Conservation (phyloP, 805 yeast genomes). For the Saccharomycopsis fermentans region DNA sequence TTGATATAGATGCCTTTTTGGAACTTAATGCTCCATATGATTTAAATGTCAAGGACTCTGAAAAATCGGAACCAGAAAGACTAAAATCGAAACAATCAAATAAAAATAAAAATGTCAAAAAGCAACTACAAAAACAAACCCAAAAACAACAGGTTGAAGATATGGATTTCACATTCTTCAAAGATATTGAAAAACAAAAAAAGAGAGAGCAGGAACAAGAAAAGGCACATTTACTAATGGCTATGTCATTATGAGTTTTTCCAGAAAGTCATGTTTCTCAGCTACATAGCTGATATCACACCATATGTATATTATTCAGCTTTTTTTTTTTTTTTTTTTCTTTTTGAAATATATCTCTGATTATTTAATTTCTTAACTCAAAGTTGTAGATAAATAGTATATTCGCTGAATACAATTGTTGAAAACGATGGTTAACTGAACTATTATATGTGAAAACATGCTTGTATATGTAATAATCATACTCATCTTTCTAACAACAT, state of each 20-base stretch:
- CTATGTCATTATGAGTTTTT: neutral
- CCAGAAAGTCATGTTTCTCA: no score
- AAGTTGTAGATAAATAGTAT: neutral
- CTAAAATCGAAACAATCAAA: neutral
- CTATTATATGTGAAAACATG: neutral
- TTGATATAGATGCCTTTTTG: neutral
- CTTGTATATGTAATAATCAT: neutral
- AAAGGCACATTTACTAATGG: neutral
- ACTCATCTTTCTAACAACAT: neutral
- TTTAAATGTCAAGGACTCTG: neutral
- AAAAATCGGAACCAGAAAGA: neutral
- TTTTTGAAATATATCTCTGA: neutral
- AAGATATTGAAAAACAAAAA: slow-evolving; percentile 3
- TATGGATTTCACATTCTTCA: slow-evolving; percentile 13
- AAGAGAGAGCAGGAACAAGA: neutral
- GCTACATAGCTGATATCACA: no score
- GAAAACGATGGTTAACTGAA: neutral
- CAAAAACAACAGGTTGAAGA: neutral
- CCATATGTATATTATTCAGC: no score
- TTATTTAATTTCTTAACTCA: neutral
- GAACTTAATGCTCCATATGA: neutral
- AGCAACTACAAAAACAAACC: neutral
- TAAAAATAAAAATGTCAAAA: neutral
- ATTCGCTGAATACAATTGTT: neutral
- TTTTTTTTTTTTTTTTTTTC: no score